Percentiles rank a stretch among this genome's conserved stretches.
Conservation (phyloP, 2,329 filamentous ascomycete species). For the Fusarium chuoi region DNA sequence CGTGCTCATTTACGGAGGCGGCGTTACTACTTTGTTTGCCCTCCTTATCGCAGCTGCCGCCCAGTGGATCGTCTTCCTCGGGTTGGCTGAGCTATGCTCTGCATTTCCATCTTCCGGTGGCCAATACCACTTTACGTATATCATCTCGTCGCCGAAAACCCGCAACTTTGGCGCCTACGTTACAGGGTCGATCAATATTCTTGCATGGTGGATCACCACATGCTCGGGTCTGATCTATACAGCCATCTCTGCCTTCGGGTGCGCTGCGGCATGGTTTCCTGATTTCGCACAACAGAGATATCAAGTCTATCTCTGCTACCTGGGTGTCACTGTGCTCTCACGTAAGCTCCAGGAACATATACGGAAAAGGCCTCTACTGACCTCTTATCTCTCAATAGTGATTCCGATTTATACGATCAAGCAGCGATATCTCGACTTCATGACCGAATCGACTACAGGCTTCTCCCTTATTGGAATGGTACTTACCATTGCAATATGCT, state of each 20-base stretch:
- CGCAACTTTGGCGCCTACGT: neutral
- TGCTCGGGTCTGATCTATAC: neutral
- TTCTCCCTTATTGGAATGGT: neutral
- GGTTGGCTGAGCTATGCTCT: neutral
- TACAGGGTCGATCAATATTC: neutral
- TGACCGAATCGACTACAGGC: neutral
- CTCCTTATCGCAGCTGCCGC: neutral
- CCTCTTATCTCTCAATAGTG: rapidly evolving
- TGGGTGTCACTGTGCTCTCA: neutral
- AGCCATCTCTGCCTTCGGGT: neutral
- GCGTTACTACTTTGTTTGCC: neutral
- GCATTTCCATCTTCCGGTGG: neutral
- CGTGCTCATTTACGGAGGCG: neutral
- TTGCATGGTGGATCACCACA: neutral
- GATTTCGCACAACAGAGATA: neutral
- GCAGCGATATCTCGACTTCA: neutral
- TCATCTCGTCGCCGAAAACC: neutral
- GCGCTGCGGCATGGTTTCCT: neutral
- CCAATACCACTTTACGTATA: neutral
- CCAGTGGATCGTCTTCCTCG: neutral
- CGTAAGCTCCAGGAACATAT: rapidly evolving
- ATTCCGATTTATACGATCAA: neutral
- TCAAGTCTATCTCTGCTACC: neutral
- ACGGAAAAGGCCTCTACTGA: neutral
- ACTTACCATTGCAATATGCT: neutral